Evolutionary conservation across 1,284 basidiomycete species (phyloP), one percentile per base, ranked within the genome.

Genomic region (Irpex sp.): DNA sequence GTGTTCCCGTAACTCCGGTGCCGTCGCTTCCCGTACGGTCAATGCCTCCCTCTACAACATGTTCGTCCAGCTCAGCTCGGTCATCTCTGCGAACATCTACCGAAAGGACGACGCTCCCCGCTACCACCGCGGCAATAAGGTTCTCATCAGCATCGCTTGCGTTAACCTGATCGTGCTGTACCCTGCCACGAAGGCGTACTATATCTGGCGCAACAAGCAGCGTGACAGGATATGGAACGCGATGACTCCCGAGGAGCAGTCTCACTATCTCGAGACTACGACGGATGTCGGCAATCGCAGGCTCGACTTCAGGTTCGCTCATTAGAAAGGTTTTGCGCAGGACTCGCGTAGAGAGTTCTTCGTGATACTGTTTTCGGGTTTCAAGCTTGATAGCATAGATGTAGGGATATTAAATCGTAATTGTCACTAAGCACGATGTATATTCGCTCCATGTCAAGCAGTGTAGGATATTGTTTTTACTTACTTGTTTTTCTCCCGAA

Each of bases 31-130:
- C 60, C 77, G 83, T 17, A 83, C 83, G 0, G 81, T 86, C 51
- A 83, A 81, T 56, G 81, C 82, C 0, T 82, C 83, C 1, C 57
- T 85, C 49, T 85, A 85, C 68, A 84, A 83, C 68, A 85, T 86
- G 83, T 81, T 83, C 62, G 77, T 82, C 1, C 83, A 84, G 71
- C 78, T 79, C 0, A 78, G 79, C 13, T 65, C 65, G 3, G 72
- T 84, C 53, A 70, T 85, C n/a, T 64, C 79, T 0, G 66, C 79
- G 2, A 78, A 84, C 54, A 78, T 86, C 31, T 85, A 85, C 65
- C 77, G 78, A 0, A 68, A 74, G 35, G 82, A 85, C 64, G 84
- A 86, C 68, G 79, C 80, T 0, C 83, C 84, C 1, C 71, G 72
- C 65, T 85, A 85, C 69, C 75, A 74, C 17, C 79, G 81, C 15